A percentile compares a stretch with the other conserved stretches of the same genome.
These are phyloP conservation scores for Teunomyces stri DNA, from an alignment of 805 yeast species.

Conservation along the genomic window DNA sequence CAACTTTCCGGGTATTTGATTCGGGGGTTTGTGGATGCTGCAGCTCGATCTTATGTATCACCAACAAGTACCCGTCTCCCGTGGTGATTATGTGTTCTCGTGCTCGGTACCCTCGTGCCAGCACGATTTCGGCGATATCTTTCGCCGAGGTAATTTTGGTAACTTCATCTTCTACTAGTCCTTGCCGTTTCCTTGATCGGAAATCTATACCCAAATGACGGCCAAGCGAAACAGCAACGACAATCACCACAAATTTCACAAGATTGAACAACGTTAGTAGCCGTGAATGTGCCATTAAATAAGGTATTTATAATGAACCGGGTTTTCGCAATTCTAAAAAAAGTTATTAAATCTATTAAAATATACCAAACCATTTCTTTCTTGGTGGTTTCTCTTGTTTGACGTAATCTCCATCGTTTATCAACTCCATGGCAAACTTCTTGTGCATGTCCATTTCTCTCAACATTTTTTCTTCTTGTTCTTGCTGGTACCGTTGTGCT, in stretches of 20 bases:
- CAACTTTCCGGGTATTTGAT: conserved; percentile 13
- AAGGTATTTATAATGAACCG: background rate
- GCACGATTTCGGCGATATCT: conserved; percentile 24
- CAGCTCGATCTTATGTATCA: conserved; percentile 24
- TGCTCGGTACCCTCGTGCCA: conserved; percentile 21
- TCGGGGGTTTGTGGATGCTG: background rate
- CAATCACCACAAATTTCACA: background rate
- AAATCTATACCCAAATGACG: conserved; percentile 1
- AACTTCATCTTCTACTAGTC: background rate
- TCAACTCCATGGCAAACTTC: conserved; percentile 19
- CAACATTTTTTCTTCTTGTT: conserved; percentile 54
- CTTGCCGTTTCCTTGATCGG: background rate
- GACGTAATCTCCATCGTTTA: conserved; percentile 9
- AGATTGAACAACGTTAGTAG: background rate
- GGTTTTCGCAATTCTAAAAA: background rate
- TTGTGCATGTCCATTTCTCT: conserved; percentile 31
- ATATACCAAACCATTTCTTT: conserved; percentile 23
- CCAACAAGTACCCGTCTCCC: conserved; percentile 26
- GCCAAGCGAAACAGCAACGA: background rate
- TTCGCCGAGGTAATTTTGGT: conserved; percentile 11
- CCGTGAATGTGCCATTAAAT: background rate
- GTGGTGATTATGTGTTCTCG: conserved; percentile 32
- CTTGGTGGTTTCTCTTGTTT: conserved; percentile 6
- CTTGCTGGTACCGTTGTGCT: conserved; percentile 69
- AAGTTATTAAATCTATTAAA: conserved; percentile 1